Evolutionary conservation across 2,329 filamentous ascomycete genomes (phyloP), one percentile per base, ranked within the genome.

Genomic region (Penicillium sp.): DNA sequence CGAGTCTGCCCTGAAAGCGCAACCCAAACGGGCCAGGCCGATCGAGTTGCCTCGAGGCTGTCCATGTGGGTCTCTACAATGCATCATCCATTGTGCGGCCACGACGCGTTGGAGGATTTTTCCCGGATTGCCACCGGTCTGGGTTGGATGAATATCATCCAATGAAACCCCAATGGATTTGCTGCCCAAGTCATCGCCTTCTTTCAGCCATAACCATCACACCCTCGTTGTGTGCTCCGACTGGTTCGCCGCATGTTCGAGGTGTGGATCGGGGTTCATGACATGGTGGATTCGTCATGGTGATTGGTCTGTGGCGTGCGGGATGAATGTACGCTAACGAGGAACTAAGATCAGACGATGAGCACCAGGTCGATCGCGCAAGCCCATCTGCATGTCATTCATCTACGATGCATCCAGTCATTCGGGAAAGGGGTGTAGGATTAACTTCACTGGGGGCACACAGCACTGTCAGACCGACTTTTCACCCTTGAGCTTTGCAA

Each of bases 371-470:
- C 25, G 25, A 27, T 27, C 25, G 25, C 25, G 9, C 30, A 18
- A 14, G 14, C 23, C 17, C 31, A 41, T 38, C 42, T 49, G 47
- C 44, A 49, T 33, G 47, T 47, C 47, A 49, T 49, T 39, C 17
- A 22, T 13, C 10, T 41, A 36, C 32, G 30, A 45, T 42, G 39
- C 39, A 45, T 42, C 39, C 39, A 17, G 15, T 28, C 32, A 29
- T 32, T 31, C 30, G 41, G 37, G 30, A 18, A 23, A 23, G 20
- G 18, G 30, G 36, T 22, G 31, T 16, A 13, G 23, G 22, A 23
- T 34, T 30, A 27, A 27, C 30, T 41, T 34, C n/a, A n/a, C n/a
- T 38, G 29, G 31, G 39, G 25, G 29, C 30, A 41, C 20, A 12
- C 26, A 37, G 38, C 30, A 32, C 29, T 8, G 42, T 37, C 44